phyloP scores from a whole-genome alignment of 2,329 filamentous ascomycete genomes.

The Ilyonectria mors-panacis region DNA sequence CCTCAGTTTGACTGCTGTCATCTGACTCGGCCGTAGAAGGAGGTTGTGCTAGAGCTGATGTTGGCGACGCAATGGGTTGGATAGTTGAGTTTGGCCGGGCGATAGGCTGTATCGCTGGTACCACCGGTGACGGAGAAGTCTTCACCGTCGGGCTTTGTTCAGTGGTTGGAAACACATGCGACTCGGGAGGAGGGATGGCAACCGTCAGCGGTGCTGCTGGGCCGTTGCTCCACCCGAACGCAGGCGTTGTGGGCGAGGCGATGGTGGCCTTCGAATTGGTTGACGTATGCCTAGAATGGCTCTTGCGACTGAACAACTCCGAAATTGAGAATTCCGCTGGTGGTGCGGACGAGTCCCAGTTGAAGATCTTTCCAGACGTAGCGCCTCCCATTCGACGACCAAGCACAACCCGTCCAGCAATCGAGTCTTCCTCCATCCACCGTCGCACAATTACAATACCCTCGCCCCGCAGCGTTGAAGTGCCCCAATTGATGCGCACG shows the following conservation, averaged over 20 bases:
- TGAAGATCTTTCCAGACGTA: conserved; percentile 67
- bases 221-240: conserved; percentile 52
- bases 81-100: conserved; percentile 11
- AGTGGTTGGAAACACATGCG: conserved; percentile 24
- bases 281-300: conserved; percentile 46
- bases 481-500: conserved; percentile 69
- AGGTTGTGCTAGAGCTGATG: conserved; percentile 42
- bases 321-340: conserved; percentile 65
- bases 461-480: conserved; percentile 67
- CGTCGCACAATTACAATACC: conserved; percentile 72
- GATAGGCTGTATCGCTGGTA: conserved; percentile 33
- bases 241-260: conserved; percentile 46
- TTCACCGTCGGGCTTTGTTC: conserved; percentile 28
- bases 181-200: conserved; percentile 35
- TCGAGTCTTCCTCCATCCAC: conserved; percentile 77
- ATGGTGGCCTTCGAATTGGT: conserved; percentile 40
- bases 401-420: conserved; percentile 63
- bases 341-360: conserved; percentile 71
- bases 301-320: conserved; percentile 51
- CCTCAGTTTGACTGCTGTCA: conserved; percentile 6
- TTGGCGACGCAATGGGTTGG: conserved; percentile 28
- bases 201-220: conserved; percentile 36
- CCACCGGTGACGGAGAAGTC: conserved; percentile 22
- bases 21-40: conserved; percentile 36
- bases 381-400: conserved; percentile 57